Base-by-base conservation (phyloP, 1,284 basidiomycete genomes). In the Malassezia furfur region DNA sequence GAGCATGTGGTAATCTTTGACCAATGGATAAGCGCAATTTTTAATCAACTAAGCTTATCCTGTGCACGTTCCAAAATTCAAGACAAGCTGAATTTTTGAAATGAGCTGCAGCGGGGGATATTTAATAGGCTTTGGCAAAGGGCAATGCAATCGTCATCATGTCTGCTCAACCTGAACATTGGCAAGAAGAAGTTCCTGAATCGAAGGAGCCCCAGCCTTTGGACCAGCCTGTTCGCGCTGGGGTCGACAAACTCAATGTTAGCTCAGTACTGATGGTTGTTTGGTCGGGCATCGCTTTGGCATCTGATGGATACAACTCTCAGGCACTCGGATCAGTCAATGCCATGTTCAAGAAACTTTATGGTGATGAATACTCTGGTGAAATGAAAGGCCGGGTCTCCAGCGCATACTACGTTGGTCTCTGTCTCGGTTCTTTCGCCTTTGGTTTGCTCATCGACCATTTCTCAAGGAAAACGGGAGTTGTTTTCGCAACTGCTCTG, bases 231-330 rank as follows among this genome's bases (percentile, higher is more conserved):
- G 6, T 10, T 31, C 30, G n/a, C n/a, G n/a, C n/a, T n/a, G n/a
- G n/a, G n/a, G n/a, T n/a, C 17, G 35, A 40, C 11, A 41, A 41
- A 15, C 15, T 25, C 5, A 19, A 25, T 9, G 31, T n/a, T 7
- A 45, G 43, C 22, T 17, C 7, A 17, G 25, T 45, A 9, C 15
- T 41, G 17, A 50, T 36, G 31, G 36, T 50, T 8, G 15, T 50
- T 5, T 50, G 67, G 46, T 55, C 59, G 5, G 66, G 65, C 32
- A 61, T 68, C 10, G 66, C 67, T 2, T 53, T 68, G 22, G 47
- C 62, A 14, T 65, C 62, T 2, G 66, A 67, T 53, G 66, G 68
- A n/a, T 70, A 68, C 52, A 68, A 67, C 25, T 63, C 62, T 12
- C 55, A 57, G 15, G 62, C 66, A 35, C 52, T 65, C 39, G 64